phyloP scores from a whole-genome alignment of 345 rosid species.

The Salix koriyanagi region DNA sequence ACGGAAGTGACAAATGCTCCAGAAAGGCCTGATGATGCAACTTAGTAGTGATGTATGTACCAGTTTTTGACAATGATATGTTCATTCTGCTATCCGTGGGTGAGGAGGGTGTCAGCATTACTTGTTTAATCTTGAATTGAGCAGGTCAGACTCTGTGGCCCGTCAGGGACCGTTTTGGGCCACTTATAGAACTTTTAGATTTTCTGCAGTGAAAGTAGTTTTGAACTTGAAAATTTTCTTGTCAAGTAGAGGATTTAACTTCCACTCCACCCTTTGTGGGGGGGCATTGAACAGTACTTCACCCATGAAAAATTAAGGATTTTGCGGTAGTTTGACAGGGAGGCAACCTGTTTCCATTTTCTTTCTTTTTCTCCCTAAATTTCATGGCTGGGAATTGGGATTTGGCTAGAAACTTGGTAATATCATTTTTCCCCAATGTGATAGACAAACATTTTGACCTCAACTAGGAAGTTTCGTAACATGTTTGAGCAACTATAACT shows the following conservation, averaged over 20 bases:
- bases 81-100: constrained; percentile 3
- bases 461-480: neutral
- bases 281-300: neutral
- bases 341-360: neutral
- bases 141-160: constrained; percentile 9
- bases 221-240: constrained; percentile 10
- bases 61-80: neutral
- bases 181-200: constrained; percentile 7
- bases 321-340: neutral
- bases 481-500: neutral
- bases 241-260: neutral
- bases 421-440: neutral
- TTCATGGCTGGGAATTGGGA: neutral
- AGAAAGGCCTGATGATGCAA: neutral
- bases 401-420: neutral
- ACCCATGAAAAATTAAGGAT: neutral
- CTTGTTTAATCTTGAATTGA: neutral
- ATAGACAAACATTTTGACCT: neutral
- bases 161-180: neutral
- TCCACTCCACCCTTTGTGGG: neutral
- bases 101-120: constrained; percentile 11
- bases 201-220: neutral
- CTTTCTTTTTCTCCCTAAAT: neutral
- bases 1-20: constrained; percentile 35
- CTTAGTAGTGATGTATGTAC: neutral